Percentiles rank a stretch among this genome's conserved stretches.
phyloP scores from a whole-genome alignment of 2,329 filamentous ascomycete species.

The Epichloe bromicola region DNA sequence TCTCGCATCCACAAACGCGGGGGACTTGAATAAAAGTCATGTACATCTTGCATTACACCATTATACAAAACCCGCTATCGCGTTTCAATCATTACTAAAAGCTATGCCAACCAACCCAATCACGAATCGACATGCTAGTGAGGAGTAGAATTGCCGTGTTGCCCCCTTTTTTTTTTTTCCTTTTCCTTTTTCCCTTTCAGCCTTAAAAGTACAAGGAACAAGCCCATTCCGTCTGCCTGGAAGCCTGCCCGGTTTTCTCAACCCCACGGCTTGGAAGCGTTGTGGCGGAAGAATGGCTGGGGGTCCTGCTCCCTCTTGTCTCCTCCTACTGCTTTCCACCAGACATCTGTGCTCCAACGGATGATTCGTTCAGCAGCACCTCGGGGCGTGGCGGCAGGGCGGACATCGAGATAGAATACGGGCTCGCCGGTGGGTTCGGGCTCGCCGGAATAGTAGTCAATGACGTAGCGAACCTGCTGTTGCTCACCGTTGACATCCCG shows the following conservation, averaged over 20 bases:
- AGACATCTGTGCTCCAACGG: slow-evolving; percentile 84
- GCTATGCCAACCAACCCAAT: slow-evolving; percentile 3
- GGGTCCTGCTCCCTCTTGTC: slow-evolving; percentile 39
- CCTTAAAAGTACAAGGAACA: neutral
- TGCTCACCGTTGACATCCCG: slow-evolving; percentile 53
- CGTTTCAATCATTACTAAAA: slow-evolving; percentile 10
- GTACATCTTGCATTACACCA: neutral
- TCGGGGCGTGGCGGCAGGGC: slow-evolving; percentile 73
- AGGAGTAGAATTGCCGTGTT: slow-evolving; percentile 2
- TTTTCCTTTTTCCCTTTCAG: slow-evolving; percentile 1
- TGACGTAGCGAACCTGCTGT: slow-evolving; percentile 82
- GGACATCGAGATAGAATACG: slow-evolving; percentile 89
- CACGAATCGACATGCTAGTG: slow-evolving; percentile 5
- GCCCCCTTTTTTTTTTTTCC: neutral
- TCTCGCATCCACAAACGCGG: too few species aligned
- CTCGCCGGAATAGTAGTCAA: slow-evolving; percentile 86
- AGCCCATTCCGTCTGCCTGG: neutral
- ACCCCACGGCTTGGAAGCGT: slow-evolving; percentile 9
- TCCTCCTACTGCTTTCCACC: slow-evolving; percentile 78
- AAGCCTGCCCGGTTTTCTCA: neutral
- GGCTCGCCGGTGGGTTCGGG: slow-evolving; percentile 78
- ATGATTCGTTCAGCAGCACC: slow-evolving; percentile 71
- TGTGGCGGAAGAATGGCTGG: slow-evolving; percentile 20
- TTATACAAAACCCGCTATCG: neutral
- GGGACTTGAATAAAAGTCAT: neutral